These are phyloP conservation scores for Ogataea methylovora DNA, from an alignment of 805 yeast species.

Conservation along the genomic window DNA sequence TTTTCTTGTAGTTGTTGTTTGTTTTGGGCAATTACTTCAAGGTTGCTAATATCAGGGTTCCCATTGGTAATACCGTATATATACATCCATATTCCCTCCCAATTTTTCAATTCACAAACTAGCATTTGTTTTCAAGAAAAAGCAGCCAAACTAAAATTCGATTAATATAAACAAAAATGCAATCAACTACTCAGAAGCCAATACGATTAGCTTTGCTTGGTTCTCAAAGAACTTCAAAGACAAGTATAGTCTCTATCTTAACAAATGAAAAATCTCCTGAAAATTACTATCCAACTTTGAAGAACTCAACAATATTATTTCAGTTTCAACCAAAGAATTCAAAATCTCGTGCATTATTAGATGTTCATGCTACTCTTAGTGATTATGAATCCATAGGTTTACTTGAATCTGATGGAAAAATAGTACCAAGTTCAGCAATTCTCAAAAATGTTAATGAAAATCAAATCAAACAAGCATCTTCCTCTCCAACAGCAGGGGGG, in stretches of 20 bases:
- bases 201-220: constrained; percentile 25
- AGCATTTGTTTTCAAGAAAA: no score
- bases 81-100: no score
- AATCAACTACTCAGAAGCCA: constrained; percentile 22
- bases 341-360: constrained; percentile 35
- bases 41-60: no score
- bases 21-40: no score
- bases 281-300: constrained; percentile 69
- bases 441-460: not conserved
- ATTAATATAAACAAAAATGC: constrained; percentile 8
- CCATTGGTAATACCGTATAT: no score
- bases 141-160: no score
- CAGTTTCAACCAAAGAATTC: constrained; percentile 39
- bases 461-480: no score
- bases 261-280: constrained; percentile 33
- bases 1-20: no score
- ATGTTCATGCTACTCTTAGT: constrained; percentile 36
- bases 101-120: no score
- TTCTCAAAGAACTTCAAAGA: constrained; percentile 23
- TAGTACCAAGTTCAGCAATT: not conserved
- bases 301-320: constrained; percentile 50
- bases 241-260: constrained; percentile 23
- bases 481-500: no score
- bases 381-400: constrained; percentile 26
- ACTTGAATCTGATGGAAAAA: constrained; percentile 7